Evolutionary conservation across 345 rosid species (phyloP).

Genomic region (Sapria himalayana): DNA sequence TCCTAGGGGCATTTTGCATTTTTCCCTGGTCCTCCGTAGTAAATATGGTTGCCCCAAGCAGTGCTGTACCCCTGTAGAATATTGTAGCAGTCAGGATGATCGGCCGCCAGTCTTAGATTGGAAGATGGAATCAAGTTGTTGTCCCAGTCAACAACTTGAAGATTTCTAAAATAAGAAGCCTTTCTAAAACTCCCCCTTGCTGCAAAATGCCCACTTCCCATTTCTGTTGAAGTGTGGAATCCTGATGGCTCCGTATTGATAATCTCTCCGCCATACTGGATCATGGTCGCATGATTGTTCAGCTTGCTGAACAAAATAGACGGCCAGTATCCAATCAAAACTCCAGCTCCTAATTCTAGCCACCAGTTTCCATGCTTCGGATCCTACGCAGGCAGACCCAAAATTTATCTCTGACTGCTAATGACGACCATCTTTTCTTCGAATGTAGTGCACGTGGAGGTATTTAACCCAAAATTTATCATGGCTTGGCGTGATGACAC

Average conservation of each 20-base stretch:
- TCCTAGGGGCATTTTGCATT: constrained; percentile 59
- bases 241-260: constrained; percentile 58
- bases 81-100: constrained; percentile 74
- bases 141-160: constrained; percentile 90
- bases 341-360: constrained; percentile 87
- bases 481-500: too few species aligned
- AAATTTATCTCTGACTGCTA: too few species aligned
- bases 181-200: constrained; percentile 88
- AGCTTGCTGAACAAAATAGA: constrained; percentile 60
- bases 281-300: constrained; percentile 71
- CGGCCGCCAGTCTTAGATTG: constrained; percentile 52
- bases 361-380: constrained; percentile 99
- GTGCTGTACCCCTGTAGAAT: constrained; percentile 62
- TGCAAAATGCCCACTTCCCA: constrained; percentile 94
- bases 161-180: constrained; percentile 75
- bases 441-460: too few species aligned
- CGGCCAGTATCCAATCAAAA: constrained; percentile 91
- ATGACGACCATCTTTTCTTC: too few species aligned
- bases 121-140: constrained; percentile 56
- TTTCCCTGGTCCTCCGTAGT: constrained; percentile 93
- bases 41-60: constrained; percentile 89
- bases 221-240: constrained; percentile 67
- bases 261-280: constrained; percentile 87
- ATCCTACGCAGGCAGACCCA: constrained; percentile 41
- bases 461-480: too few species aligned